phyloP scores from a whole-genome alignment of 176 grass and related monocot species.

The Sorghum bicolor region DNA sequence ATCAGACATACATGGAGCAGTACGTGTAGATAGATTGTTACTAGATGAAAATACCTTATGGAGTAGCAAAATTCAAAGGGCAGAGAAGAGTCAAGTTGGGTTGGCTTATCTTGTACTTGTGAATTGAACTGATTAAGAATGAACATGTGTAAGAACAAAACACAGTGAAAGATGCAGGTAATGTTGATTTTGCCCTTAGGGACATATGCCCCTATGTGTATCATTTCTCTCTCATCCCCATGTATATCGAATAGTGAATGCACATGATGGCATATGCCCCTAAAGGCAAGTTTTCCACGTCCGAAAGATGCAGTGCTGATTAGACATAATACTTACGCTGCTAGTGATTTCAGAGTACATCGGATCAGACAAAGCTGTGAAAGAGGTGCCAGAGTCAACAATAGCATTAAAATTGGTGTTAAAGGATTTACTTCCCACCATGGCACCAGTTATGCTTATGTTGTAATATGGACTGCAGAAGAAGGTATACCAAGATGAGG shows the following conservation, averaged over 20 bases:
- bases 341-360: conserved; percentile 64
- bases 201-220: neutral
- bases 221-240: neutral
- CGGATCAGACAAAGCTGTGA: conserved; percentile 70
- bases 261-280: neutral
- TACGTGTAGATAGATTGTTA: neutral
- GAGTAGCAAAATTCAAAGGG: conserved; percentile 89
- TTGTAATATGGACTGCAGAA: conserved; percentile 72
- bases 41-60: conserved; percentile 48
- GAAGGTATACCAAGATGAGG: neutral
- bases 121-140: conserved; percentile 59
- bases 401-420: conserved; percentile 45
- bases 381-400: conserved; percentile 95
- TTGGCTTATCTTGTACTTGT: conserved; percentile 48
- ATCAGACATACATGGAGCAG: neutral
- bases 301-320: neutral
- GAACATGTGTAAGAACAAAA: conserved; percentile 21
- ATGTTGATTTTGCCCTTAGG: neutral
- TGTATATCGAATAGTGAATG: neutral
- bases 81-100: neutral
- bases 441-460: conserved; percentile 58
- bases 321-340: conserved; percentile 53
- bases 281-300: neutral
- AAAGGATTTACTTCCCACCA: conserved; percentile 42
- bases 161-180: neutral